Base-by-base conservation (phyloP, 1,284 basidiomycete genomes). In the Marasmius oreades region DNA sequence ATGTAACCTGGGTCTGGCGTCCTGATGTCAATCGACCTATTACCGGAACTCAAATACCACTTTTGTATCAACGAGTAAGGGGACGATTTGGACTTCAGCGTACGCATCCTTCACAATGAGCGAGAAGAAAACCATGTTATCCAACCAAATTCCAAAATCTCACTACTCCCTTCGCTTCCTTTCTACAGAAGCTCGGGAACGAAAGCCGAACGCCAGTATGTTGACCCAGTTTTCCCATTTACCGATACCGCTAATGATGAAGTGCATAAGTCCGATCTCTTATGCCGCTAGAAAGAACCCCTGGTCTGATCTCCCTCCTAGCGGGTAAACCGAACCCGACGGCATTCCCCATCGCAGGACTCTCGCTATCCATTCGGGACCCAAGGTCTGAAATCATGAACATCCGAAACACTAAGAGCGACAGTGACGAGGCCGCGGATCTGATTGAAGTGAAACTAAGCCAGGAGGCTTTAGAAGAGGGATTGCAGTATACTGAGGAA, bases 321-420 rank as follows among this genome's bases (percentile, higher is more conserved):
- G 86, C 87, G 0, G 89, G 89, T 44, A 91, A 91, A 72, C 96
- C 96, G 24, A 96, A 96, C 68, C 82, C 88, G n/a, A 74, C 79
- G 3, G 92, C 92, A 16, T 98, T 98, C 74, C 95, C 95, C 1
- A 90, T 98, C 70, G 85, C 86, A 6, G 84, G 85, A 1, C 72
- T 97, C 61, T 82, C 79, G 48, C 79, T 91, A 65, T 81, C 77
- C 8, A 73, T 76, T 22, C 76, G 77, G 18, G 78, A 78, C 20
- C 85, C 81, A 7, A 5, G 28, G 10, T 48, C 46, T 12, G 46
- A 24, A 16, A 48, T 48, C 28, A 26, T 12, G 18, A 31, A 48
- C 46, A 48, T 48, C 46, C 23, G 26, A 31, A 24, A 48, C 46
- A 33, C 14, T 1, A 71, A 37, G 16, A 37, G 22, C 22, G 51